Evolutionary conservation across 108 stramenopile species (phyloP).

Genomic region (Fistulifera pelliculosa): DNA sequence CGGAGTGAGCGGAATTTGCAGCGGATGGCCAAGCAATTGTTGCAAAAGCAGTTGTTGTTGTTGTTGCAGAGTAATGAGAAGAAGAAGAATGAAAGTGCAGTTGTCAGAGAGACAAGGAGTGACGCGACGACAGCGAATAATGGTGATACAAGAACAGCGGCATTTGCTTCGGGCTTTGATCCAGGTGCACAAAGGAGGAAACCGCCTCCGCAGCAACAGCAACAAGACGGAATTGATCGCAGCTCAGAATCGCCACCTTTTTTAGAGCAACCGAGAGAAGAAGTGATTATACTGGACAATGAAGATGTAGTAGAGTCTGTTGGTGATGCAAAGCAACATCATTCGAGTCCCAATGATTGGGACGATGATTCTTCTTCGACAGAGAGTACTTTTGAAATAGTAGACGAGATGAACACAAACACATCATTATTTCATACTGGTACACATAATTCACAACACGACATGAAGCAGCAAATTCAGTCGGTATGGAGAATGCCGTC

Average conservation of each 20-base stretch:
- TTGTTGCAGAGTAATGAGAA: constrained; percentile 4
- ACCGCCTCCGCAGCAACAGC: neutral
- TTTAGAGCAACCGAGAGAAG: too few relatives aligned
- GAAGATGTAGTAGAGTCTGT: neutral
- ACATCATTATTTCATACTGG: neutral
- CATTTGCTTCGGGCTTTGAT: constrained; percentile 6
- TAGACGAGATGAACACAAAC: neutral
- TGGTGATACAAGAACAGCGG: neutral
- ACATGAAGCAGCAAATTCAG: neutral
- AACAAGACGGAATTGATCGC: too few relatives aligned
- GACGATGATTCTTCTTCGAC: neutral
- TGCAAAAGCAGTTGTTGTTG: constrained; percentile 41
- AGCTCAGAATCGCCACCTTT: too few relatives aligned
- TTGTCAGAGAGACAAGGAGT: neutral
- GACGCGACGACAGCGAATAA: too few relatives aligned
- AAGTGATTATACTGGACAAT: too few relatives aligned
- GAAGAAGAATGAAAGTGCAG: too few relatives aligned
- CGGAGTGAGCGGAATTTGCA: constrained; percentile 18
- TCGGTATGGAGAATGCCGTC: constrained; percentile 37
- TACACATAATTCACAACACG: neutral
- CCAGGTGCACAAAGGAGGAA: neutral
- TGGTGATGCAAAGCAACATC: neutral
- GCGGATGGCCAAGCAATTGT: constrained; percentile 63
- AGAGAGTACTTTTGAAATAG: neutral
- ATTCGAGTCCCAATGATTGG: neutral